Percentiles rank a stretch among this genome's conserved stretches.
These are phyloP conservation scores for Rhodotorula taiwanensis DNA, from an alignment of 768 basidiomycete species.

Conservation along the genomic window DNA sequence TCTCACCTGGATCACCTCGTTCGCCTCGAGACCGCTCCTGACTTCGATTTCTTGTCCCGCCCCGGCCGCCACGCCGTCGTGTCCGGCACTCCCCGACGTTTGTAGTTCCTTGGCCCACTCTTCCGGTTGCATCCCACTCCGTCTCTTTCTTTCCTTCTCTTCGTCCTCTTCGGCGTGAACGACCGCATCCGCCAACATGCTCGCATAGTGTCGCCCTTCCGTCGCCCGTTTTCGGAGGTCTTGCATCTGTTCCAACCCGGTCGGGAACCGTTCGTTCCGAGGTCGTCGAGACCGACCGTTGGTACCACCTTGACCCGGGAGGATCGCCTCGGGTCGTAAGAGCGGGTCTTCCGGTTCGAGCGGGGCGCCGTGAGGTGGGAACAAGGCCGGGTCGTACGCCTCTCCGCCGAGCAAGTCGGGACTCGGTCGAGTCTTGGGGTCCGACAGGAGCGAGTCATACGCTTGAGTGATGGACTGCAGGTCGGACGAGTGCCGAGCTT, in stretches of 20 bases:
- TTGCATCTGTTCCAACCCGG: constrained; percentile 17
- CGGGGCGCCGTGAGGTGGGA: constrained; percentile 29
- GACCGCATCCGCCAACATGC: constrained; percentile 34
- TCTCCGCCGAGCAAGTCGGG: no score
- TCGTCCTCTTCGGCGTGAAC: not conserved
- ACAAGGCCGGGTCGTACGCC: not conserved
- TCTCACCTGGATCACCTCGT: constrained; percentile 34
- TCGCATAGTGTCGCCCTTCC: constrained; percentile 26
- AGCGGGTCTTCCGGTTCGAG: constrained; percentile 33
- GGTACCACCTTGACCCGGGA: not conserved
- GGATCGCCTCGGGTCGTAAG: constrained; percentile 29
- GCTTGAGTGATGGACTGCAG: not conserved
- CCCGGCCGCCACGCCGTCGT: constrained; percentile 6
- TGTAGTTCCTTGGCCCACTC: not conserved
- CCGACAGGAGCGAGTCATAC: not conserved
- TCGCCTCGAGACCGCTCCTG: constrained; percentile 3
- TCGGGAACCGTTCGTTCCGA: not conserved
- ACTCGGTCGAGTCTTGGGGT: not conserved
- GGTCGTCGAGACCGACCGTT: not conserved
- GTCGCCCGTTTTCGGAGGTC: constrained; percentile 19
- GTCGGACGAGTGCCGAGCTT: constrained; percentile 1
- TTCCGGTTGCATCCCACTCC: not conserved
- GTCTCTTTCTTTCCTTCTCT: not conserved
- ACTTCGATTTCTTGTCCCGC: not conserved
- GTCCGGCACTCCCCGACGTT: not conserved